Evolutionary conservation across 805 yeast genomes (phyloP).

Genomic region (Kurtzmaniella fragi): DNA sequence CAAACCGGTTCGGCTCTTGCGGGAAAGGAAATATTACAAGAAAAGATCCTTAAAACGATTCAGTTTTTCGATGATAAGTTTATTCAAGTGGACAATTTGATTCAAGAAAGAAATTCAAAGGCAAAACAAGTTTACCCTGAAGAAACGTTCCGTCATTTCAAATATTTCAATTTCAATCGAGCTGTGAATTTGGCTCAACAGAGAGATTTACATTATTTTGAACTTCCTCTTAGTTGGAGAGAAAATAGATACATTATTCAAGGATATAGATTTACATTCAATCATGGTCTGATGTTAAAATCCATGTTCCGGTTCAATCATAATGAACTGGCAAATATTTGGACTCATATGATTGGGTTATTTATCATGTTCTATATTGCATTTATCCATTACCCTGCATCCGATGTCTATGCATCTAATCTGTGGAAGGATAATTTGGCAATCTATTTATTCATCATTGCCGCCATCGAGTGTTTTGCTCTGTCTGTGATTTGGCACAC

Average conservation of each 20-base stretch:
- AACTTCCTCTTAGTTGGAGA: conserved; percentile 88
- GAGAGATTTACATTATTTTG: conserved; percentile 69
- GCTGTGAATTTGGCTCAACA: conserved; percentile 26
- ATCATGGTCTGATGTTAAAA: conserved; percentile 53
- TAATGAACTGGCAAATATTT: conserved; percentile 87
- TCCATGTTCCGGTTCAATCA: conserved; percentile 61
- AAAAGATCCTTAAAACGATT: conserved; percentile 37
- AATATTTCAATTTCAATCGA: conserved; percentile 35
- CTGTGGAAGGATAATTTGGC: conserved; percentile 45
- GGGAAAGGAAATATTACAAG: conserved; percentile 24
- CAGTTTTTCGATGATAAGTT: conserved; percentile 39
- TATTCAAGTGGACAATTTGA: conserved; percentile 31
- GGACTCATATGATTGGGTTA: conserved; percentile 85
- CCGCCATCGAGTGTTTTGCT: conserved; percentile 70
- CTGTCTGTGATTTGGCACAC: conserved; percentile 92
- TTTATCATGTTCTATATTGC: conserved; percentile 52
- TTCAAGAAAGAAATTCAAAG: conserved; percentile 27
- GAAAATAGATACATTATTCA: conserved; percentile 80
- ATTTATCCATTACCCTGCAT: conserved; percentile 57
- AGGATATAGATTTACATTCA: conserved; percentile 80
- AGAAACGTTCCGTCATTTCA: conserved; percentile 27
- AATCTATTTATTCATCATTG: conserved; percentile 59
- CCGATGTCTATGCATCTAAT: conserved; percentile 41
- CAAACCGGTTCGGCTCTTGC: conserved; percentile 2
- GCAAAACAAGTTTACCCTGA: conserved; percentile 22